Percentiles rank a stretch among this genome's conserved stretches.
phyloP scores from a whole-genome alignment of 176 grass and related monocot genomes.

The Puya raimondii region DNA sequence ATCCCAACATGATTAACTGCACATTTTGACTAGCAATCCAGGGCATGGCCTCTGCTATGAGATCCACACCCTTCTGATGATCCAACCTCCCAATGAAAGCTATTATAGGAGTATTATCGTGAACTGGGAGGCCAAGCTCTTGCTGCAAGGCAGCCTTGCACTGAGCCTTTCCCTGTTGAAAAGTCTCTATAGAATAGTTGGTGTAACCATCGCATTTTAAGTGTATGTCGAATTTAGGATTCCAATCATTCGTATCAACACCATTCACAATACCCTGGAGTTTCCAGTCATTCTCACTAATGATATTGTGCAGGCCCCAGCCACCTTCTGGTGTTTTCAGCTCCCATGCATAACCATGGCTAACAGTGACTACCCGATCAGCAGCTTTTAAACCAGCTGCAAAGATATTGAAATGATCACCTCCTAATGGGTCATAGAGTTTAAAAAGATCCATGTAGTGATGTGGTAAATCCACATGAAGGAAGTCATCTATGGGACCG shows the following conservation, averaged over 20 bases:
- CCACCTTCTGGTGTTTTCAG: constrained; percentile 85
- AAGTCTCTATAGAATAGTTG: constrained; percentile 69
- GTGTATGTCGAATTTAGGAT: constrained; percentile 57
- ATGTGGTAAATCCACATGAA: constrained; percentile 57
- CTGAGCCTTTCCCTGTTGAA: constrained; percentile 56
- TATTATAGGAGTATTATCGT: constrained; percentile 48
- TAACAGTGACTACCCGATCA: constrained; percentile 80
- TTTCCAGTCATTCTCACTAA: constrained; percentile 75
- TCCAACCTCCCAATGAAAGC: constrained; percentile 86
- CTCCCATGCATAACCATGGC: constrained; percentile 88
- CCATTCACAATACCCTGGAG: constrained; percentile 89
- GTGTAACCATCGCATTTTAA: constrained; percentile 69
- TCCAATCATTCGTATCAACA: constrained; percentile 79
- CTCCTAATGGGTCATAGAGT: constrained; percentile 64
- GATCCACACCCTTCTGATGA: constrained; percentile 84
- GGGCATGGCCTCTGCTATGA: constrained; percentile 83
- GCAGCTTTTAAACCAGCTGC: constrained; percentile 79
- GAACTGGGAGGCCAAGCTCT: constrained; percentile 66
- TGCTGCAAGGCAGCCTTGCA: constrained; percentile 76
- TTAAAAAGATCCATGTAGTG: constrained; percentile 71
- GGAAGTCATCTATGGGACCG: constrained; percentile 74
- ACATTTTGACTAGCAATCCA: constrained; percentile 85
- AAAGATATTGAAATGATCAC: constrained; percentile 91
- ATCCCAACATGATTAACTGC: constrained; percentile 74
- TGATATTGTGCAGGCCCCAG: constrained; percentile 79